These are phyloP conservation scores for Rhodocollybia butyracea DNA, from an alignment of 768 basidiomycete species.

Conservation along the genomic window DNA sequence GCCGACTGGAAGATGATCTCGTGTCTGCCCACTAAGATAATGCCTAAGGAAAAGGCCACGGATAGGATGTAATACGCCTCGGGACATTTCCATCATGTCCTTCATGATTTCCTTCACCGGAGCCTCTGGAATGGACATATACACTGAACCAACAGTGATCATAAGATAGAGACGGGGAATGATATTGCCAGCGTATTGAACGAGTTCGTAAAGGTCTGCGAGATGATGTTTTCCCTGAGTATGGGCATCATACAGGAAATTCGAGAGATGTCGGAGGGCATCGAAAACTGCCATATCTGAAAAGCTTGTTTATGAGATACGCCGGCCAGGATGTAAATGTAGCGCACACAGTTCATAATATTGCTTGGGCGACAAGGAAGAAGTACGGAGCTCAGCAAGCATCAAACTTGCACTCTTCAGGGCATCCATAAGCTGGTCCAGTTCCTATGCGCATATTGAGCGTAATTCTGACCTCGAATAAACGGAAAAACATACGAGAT, in stretches of 20 bases:
- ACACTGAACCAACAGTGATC: conserved; percentile 99
- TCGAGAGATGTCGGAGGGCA: conserved; percentile 89
- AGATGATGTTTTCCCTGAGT: conserved; percentile 89
- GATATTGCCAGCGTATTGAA: conserved; percentile 99
- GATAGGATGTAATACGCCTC: conserved; percentile 96
- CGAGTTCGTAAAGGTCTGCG: conserved; percentile 97
- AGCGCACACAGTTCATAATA: conserved; percentile 95
- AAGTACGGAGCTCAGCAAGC: conserved; percentile 94
- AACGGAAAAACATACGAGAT: conserved; percentile 58
- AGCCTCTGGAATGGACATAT: conserved; percentile 97
- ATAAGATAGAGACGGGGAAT: conserved; percentile 94
- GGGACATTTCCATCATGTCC: conserved; percentile 99
- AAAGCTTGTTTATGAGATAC: background rate
- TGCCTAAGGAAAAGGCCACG: conserved; percentile 94
- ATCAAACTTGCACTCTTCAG: conserved; percentile 96
- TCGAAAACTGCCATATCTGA: conserved; percentile 99
- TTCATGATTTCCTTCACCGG: conserved; percentile 99
- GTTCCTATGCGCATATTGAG: conserved; percentile 52
- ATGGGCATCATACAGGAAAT: conserved; percentile 96
- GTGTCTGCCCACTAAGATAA: conserved; percentile 94
- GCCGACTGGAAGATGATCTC: conserved; percentile 93
- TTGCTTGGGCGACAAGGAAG: conserved; percentile 91
- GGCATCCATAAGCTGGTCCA: conserved; percentile 98
- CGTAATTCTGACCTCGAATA: background rate
- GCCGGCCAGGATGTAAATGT: background rate